Conservation (phyloP, 169 alveolate species). For the Eimeria maxima region DNA sequence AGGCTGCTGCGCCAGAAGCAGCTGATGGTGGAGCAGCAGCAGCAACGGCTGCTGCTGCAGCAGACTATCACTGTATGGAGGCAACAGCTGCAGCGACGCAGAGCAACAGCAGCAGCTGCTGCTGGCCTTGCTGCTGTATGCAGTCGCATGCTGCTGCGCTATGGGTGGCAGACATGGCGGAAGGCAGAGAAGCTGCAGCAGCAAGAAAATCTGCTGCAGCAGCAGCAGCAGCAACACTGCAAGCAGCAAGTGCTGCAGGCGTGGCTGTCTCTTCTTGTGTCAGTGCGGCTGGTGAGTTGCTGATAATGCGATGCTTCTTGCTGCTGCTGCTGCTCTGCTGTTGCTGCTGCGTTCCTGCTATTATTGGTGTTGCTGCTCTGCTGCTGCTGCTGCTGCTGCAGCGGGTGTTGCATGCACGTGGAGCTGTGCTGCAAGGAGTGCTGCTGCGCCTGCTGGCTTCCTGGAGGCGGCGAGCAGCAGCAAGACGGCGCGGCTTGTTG, state of each 20-base stretch:
- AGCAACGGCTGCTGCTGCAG: background rate
- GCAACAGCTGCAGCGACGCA: background rate
- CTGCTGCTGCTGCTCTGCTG: conserved; percentile 17
- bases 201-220: background rate
- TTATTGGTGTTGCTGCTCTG: background rate
- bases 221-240: conserved; percentile 60
- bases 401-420: conserved; percentile 61
- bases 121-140: background rate
- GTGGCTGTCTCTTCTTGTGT: conserved; percentile 1
- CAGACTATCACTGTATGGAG: background rate
- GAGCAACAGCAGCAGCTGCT: conserved; percentile 23
- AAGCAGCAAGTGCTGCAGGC: conserved; percentile 29
- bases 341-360: background rate
- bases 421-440: conserved; percentile 35
- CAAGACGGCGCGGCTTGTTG: conserved; percentile 10
- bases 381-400: conserved; percentile 32
- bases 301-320: background rate
- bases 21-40: background rate
- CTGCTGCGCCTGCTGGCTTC: conserved; percentile 32
- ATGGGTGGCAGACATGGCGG: conserved; percentile 11
- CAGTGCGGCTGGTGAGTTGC: conserved; percentile 38
- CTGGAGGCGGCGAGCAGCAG: conserved; percentile 48
- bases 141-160: conserved; percentile 24
- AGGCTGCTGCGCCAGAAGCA: conserved; percentile 49
- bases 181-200: conserved; percentile 25